Evolutionary conservation across 2,329 filamentous ascomycete genomes (phyloP).

Genomic region (Claviceps paspali): DNA sequence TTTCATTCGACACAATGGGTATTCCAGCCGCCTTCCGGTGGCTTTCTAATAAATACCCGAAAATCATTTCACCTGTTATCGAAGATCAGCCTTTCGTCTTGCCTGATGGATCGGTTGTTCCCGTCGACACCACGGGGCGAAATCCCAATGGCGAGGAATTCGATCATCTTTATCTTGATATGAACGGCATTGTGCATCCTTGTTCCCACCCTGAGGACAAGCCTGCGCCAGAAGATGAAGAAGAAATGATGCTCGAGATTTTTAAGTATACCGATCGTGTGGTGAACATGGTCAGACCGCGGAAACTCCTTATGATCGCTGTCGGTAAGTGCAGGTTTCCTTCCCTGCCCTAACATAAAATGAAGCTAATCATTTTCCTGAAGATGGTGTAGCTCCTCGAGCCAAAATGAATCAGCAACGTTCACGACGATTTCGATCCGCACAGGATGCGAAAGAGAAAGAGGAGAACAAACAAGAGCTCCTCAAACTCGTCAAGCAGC

Average conservation of each 20-base stretch:
- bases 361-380: conserved; percentile 14
- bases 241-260: conserved; percentile 98
- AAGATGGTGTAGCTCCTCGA: conserved; percentile 89
- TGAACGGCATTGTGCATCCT: conserved; percentile 99
- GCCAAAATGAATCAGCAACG: conserved; percentile 99
- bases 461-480: conserved; percentile 83
- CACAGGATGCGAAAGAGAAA: conserved; percentile 88
- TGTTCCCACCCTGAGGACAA: conserved; percentile 94
- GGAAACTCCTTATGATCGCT: conserved; percentile 93
- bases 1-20: conserved; percentile 47
- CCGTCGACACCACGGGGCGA: conserved; percentile 66
- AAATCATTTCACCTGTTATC: conserved; percentile 83
- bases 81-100: conserved; percentile 73
- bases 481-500: conserved; percentile 65
- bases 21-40: conserved; percentile 91
- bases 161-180: conserved; percentile 95
- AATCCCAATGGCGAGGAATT: conserved; percentile 98
- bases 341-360: too few species aligned
- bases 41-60: conserved; percentile 93
- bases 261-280: conserved; percentile 98
- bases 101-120: conserved; percentile 66
- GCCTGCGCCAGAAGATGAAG: conserved; percentile 80
- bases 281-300: conserved; percentile 93
- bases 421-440: conserved; percentile 84
- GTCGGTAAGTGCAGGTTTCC: too few species aligned